A percentile compares a stretch with the other conserved stretches of the same genome.
Evolutionary conservation across 495 filamentous ascomycete genomes (phyloP).

Genomic region (Penicillium maclennaniae): DNA sequence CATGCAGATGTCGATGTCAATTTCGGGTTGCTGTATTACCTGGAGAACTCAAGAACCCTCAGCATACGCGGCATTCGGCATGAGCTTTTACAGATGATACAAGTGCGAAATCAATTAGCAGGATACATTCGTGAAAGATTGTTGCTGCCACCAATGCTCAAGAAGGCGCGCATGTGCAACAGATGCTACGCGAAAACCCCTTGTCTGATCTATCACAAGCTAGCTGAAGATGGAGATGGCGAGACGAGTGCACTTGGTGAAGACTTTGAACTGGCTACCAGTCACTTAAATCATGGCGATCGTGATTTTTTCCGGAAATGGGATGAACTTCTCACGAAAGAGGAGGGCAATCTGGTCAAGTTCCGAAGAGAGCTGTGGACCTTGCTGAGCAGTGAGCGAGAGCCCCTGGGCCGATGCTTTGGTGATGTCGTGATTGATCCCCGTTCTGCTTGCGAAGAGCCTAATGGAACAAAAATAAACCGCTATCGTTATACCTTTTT

Average conservation of each 20-base stretch:
- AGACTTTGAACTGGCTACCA: constrained; percentile 70
- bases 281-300: constrained; percentile 68
- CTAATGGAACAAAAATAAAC: constrained; percentile 75
- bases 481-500: constrained; percentile 79
- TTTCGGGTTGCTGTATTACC: constrained; percentile 90
- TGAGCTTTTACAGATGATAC: constrained; percentile 91
- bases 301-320: constrained; percentile 86
- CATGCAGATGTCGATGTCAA: constrained; percentile 71
- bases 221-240: constrained; percentile 78
- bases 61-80: constrained; percentile 78
- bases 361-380: constrained; percentile 91
- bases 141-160: constrained; percentile 80
- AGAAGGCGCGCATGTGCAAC: constrained; percentile 68
- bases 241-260: constrained; percentile 72
- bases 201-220: constrained; percentile 92
- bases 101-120: constrained; percentile 87
- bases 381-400: constrained; percentile 82
- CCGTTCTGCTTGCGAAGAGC: constrained; percentile 63
- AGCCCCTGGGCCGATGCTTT: constrained; percentile 78
- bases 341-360: constrained; percentile 82
- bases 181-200: constrained; percentile 83
- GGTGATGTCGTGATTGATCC: constrained; percentile 73
- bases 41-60: constrained; percentile 80
- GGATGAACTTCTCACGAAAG: constrained; percentile 89
- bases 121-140: constrained; percentile 76